Conservation (phyloP, 108 stramenopile genomes). For the Mediolabrus comicus region DNA sequence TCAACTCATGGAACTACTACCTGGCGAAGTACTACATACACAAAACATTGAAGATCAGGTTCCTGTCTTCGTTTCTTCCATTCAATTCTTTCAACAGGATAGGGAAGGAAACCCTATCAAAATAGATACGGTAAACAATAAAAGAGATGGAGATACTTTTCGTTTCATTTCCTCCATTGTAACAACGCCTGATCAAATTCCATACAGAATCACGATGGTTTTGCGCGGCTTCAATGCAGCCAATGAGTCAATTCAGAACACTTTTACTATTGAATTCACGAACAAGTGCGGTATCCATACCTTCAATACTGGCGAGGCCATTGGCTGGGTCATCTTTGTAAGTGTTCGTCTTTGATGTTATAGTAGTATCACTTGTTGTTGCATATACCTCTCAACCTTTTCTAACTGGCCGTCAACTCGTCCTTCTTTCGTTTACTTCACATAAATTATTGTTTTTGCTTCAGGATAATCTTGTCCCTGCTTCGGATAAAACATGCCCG, state of each 20-base stretch:
- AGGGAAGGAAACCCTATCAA: conserved; percentile 27
- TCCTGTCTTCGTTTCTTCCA: conserved; percentile 32
- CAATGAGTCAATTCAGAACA: conserved; percentile 27
- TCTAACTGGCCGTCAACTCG: neutral
- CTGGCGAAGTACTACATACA: neutral
- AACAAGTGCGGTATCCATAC: conserved; percentile 38
- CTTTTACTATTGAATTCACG: conserved; percentile 39
- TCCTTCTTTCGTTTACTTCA: neutral
- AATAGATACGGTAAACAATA: conserved; percentile 10
- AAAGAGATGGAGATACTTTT: neutral
- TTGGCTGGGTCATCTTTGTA: conserved; percentile 45
- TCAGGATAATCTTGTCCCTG: neutral
- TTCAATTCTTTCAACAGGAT: conserved; percentile 41
- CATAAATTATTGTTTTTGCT: too few relatives aligned
- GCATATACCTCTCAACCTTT: neutral
- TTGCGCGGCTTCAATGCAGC: conserved; percentile 28
- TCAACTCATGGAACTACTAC: neutral
- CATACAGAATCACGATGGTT: conserved; percentile 34
- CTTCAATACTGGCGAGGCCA: conserved; percentile 32
- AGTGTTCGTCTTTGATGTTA: conserved; percentile 1
- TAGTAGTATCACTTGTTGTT: neutral
- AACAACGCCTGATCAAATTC: neutral
- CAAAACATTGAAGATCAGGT: conserved; percentile 1
- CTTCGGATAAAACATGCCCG: neutral
- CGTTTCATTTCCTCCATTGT: conserved; percentile 1